Conservation (phyloP, 2,329 filamentous ascomycete species). For the Didymosphaeria variabile region DNA sequence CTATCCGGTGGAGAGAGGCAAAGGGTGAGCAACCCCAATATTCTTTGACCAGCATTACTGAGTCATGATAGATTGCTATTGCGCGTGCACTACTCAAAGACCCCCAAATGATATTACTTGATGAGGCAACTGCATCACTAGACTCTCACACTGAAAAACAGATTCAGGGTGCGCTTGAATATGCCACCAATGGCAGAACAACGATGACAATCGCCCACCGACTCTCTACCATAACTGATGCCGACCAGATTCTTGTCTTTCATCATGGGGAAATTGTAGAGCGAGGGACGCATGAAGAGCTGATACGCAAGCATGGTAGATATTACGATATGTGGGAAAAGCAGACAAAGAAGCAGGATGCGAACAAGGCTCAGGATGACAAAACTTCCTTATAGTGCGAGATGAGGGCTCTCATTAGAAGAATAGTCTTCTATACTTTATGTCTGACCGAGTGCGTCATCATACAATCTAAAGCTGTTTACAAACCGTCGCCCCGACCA, state of each 20-base stretch:
- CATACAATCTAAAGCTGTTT: too few species aligned
- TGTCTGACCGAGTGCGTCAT: too few species aligned
- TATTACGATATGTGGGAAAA: conserved; percentile 29
- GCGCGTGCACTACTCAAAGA: conserved; percentile 77
- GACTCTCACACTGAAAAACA: conserved; percentile 63
- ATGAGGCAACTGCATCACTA: conserved; percentile 71
- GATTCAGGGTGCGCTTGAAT: conserved; percentile 59
- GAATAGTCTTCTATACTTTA: too few species aligned
- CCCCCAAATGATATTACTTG: conserved; percentile 80
- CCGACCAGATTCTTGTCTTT: conserved; percentile 26
- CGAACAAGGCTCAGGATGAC: too few species aligned
- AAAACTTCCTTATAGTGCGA: too few species aligned
- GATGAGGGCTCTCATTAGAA: too few species aligned
- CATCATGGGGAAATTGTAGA: conserved; percentile 27
- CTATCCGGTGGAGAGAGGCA: conserved; percentile 71
- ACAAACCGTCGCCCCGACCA: conserved; percentile 18
- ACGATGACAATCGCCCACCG: conserved; percentile 25
- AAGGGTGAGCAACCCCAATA: too few species aligned
- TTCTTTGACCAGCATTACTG: too few species aligned
- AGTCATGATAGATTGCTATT: conserved; percentile 62
- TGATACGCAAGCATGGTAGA: conserved; percentile 17
- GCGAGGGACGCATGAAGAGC: conserved; percentile 22
- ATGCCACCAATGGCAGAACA: conserved; percentile 18
- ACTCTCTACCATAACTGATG: conserved; percentile 20
- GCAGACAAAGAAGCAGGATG: conserved; percentile 24